A percentile compares a stretch with the other conserved stretches of the same genome.
Conservation (phyloP, 1,139 yeast species). For the Nematodospora anomalae region DNA sequence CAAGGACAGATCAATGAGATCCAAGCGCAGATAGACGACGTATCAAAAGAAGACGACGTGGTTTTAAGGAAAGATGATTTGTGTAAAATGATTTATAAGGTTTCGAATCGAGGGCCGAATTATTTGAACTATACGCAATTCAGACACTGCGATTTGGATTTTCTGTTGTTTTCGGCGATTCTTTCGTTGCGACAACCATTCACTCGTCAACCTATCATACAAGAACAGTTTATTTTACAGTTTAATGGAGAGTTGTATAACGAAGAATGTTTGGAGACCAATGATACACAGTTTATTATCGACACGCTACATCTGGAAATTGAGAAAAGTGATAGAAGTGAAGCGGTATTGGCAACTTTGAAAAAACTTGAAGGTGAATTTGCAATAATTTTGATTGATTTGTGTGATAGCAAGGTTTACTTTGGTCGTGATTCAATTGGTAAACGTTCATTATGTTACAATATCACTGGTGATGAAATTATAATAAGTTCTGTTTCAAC, state of each 20-base stretch:
- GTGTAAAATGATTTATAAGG: slow-evolving; percentile 34
- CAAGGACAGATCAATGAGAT: slow-evolving; percentile 16
- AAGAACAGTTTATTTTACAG: slow-evolving; percentile 46
- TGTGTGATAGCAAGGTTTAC: slow-evolving; percentile 39
- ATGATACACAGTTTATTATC: slow-evolving; percentile 36
- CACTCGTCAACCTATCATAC: slow-evolving; percentile 60
- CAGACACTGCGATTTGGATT: slow-evolving; percentile 11
- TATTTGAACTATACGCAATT: slow-evolving; percentile 24
- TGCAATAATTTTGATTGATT: slow-evolving; percentile 60
- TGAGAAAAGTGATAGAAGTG: slow-evolving; percentile 16
- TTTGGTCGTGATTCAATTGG: slow-evolving; percentile 89
- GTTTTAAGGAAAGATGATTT: slow-evolving; percentile 5
- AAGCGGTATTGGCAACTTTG: slow-evolving; percentile 34
- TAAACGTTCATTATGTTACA: slow-evolving; percentile 67
- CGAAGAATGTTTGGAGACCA: slow-evolving; percentile 40
- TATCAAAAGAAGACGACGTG: slow-evolving; percentile 17
- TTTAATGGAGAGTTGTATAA: slow-evolving; percentile 90
- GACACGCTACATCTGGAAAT: slow-evolving; percentile 20
- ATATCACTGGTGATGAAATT: slow-evolving; percentile 29
- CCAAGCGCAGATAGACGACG: slow-evolving; percentile 17
- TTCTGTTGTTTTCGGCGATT: slow-evolving; percentile 63
- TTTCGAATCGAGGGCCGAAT: slow-evolving; percentile 59
- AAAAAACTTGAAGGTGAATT: slow-evolving; percentile 73
- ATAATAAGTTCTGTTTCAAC: slow-evolving; percentile 49
- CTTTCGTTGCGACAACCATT: slow-evolving; percentile 78